Base-by-base conservation (phyloP, 768 basidiomycete genomes). In the Xerocomellus intermedius region DNA sequence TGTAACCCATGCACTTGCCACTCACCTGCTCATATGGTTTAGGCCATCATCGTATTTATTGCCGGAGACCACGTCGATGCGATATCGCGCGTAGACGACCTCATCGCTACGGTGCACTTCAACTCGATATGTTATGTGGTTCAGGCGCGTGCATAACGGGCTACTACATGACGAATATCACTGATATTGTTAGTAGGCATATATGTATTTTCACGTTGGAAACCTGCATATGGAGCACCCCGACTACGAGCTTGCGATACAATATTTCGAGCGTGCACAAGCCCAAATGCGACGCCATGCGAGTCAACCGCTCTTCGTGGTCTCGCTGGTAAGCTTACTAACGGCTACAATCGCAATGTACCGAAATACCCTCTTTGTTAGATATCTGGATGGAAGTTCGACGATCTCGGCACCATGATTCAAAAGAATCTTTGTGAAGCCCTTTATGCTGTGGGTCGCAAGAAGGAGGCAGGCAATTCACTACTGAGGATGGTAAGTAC, bases 361-460 rank as follows among this genome's bases (percentile, higher is more conserved):
- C 38, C 8, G 4, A 47, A 41, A 37, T 16, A 21, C 16, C 7
- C 5, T 30, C 5, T 22, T 21, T 32, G 4, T 6, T 21, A 58
- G 57, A 56, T 56, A 26, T 37, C 41, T 1, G 54, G 54, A 5
- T 58, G 57, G 57, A 32, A 28, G 16, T 58, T 58, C 8, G 28
- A 39, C 7, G 42, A 36, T 43, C 54, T 57, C 6, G 22, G 6
- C 0, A 13, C 37, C 35, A 13, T 4, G 7, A 42, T 57, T 28
- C 42, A 24, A 36, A 46, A 41, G 7, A 33, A n/a, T 1, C 33
- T 45, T 26, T 56, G 58, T 19, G 58, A 60, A 17, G 54, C 51
- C 21, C 22, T 48, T 2, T 38, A 33, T 46, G 42, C 54, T 1
- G 48, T 33, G 6, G 48, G 53, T 48, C 53, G 9, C n/a, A 42